These are phyloP conservation scores for Arachnomyces sp. DNA, from an alignment of 2,329 filamentous ascomycete species.

Conservation along the genomic window DNA sequence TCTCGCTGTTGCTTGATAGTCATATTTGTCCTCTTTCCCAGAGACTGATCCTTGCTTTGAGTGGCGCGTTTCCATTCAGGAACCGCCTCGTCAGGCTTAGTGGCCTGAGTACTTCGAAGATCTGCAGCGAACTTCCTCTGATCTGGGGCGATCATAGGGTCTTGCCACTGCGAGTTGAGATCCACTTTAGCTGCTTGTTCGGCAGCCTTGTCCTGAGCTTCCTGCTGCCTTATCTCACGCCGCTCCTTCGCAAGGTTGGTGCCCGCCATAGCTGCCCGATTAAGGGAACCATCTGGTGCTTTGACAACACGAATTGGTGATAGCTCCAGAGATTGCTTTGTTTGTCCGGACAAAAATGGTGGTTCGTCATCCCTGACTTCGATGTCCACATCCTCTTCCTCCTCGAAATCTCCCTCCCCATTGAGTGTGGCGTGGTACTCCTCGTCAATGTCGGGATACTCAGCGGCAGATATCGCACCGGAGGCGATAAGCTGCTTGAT, in stretches of 20 bases:
- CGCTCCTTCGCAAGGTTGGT: slow-evolving; percentile 82
- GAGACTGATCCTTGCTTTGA: slow-evolving; percentile 67
- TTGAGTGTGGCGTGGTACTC: slow-evolving; percentile 84
- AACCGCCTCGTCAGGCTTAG: slow-evolving; percentile 57
- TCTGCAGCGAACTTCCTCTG: slow-evolving; percentile 85
- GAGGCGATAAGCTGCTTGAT: slow-evolving; percentile 94
- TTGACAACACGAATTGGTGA: slow-evolving; percentile 96
- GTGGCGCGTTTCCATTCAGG: slow-evolving; percentile 91
- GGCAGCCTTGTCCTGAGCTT: slow-evolving; percentile 69
- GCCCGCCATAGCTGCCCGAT: slow-evolving; percentile 90
- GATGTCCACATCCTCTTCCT: slow-evolving; percentile 96
- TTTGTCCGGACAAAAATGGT: slow-evolving; percentile 90
- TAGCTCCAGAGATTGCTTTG: slow-evolving; percentile 88
- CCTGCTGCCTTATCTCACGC: slow-evolving; percentile 79
- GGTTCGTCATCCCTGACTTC: slow-evolving; percentile 95
- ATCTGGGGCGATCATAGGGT: slow-evolving; percentile 85
- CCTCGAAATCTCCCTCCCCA: slow-evolving; percentile 78
- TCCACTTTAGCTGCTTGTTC: slow-evolving; percentile 72
- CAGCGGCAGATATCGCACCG: slow-evolving; percentile 82
- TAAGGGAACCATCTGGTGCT: slow-evolving; percentile 95
- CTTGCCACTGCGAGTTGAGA: slow-evolving; percentile 85
- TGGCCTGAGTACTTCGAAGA: slow-evolving; percentile 58
- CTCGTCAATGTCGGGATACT: slow-evolving; percentile 91
- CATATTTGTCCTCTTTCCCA: slow-evolving; percentile 81
- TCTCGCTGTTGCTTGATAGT: slow-evolving; percentile 94